These are phyloP conservation scores for Bullera alba DNA, from an alignment of 768 basidiomycete genomes.

Conservation along the genomic window DNA sequence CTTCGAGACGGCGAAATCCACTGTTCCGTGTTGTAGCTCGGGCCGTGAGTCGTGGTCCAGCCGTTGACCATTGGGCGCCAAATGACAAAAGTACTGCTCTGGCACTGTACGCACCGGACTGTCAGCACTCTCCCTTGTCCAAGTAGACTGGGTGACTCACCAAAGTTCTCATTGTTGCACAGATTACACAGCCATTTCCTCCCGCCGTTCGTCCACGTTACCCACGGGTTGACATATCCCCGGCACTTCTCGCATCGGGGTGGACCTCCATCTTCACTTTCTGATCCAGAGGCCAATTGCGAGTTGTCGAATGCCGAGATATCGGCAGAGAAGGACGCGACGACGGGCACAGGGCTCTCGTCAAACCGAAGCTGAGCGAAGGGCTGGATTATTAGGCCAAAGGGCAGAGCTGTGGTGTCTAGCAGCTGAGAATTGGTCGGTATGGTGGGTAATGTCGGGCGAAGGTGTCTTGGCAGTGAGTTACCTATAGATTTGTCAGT, in stretches of 20 bases:
- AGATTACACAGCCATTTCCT: constrained; percentile 87
- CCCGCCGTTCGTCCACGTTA: constrained; percentile 73
- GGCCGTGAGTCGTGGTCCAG: constrained; percentile 73
- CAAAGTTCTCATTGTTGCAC: constrained; percentile 74
- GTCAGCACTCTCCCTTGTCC: not conserved
- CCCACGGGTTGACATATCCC: constrained; percentile 92
- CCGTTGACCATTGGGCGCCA: constrained; percentile 69
- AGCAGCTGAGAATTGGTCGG: constrained; percentile 74
- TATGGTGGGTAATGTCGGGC: constrained; percentile 82
- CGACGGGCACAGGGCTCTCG: constrained; percentile 72
- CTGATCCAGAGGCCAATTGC: constrained; percentile 3
- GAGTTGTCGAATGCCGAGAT: constrained; percentile 29
- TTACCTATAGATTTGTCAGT: constrained; percentile 60
- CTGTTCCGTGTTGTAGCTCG: constrained; percentile 81
- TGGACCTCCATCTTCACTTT: constrained; percentile 61
- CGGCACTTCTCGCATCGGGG: constrained; percentile 76
- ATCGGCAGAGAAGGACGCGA: constrained; percentile 52
- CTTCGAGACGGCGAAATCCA: constrained; percentile 76
- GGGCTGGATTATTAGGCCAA: constrained; percentile 79
- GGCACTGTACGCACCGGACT: constrained; percentile 56
- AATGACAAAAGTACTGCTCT: constrained; percentile 72
- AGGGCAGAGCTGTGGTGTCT: constrained; percentile 71
- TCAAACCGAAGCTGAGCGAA: constrained; percentile 64
- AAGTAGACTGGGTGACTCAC: constrained; percentile 51
- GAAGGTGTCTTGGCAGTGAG: constrained; percentile 81